Conservation (phyloP, 2,329 filamentous ascomycete genomes). For the Aspergillaceae sp. region DNA sequence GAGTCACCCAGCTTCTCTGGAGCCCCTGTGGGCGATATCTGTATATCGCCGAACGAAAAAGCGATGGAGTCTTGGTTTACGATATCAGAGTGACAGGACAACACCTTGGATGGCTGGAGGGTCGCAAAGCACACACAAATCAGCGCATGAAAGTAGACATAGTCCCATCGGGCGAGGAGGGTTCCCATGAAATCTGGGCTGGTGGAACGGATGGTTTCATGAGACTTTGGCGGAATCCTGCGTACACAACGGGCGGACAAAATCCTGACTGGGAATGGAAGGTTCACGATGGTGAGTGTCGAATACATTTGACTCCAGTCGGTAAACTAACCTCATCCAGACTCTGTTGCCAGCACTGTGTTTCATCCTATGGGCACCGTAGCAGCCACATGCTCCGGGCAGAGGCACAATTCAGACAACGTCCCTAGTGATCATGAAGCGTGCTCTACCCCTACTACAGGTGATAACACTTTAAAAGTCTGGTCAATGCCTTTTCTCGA, state of each 20-base stretch:
- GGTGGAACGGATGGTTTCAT: constrained; percentile 51
- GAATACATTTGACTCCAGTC: constrained; percentile 1
- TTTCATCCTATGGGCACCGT: constrained; percentile 42
- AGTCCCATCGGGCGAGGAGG: constrained; percentile 22
- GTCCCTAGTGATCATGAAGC: constrained; percentile 6
- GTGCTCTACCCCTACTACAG: neutral
- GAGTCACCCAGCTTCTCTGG: constrained; percentile 50
- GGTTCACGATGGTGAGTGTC: constrained; percentile 36
- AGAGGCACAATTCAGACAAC: constrained; percentile 22
- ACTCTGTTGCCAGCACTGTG: constrained; percentile 37
- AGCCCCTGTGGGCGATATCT: constrained; percentile 51
- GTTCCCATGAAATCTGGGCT: constrained; percentile 48
- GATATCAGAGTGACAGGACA: constrained; percentile 50
- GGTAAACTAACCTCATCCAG: constrained; percentile 20
- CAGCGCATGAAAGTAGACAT: constrained; percentile 52
- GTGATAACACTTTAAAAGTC: constrained; percentile 33
- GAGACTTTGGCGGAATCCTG: constrained; percentile 43
- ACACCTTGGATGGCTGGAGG: constrained; percentile 43
- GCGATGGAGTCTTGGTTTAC: constrained; percentile 49
- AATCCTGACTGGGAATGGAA: constrained; percentile 36
- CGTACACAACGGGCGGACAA: constrained; percentile 32
- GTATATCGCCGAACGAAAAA: constrained; percentile 49
- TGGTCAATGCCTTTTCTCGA: constrained; percentile 28
- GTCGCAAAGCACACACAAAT: constrained; percentile 40
- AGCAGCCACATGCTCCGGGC: constrained; percentile 44